Conservation (phyloP, 2,329 filamentous ascomycete species). For the Hypoxylon sp. region DNA sequence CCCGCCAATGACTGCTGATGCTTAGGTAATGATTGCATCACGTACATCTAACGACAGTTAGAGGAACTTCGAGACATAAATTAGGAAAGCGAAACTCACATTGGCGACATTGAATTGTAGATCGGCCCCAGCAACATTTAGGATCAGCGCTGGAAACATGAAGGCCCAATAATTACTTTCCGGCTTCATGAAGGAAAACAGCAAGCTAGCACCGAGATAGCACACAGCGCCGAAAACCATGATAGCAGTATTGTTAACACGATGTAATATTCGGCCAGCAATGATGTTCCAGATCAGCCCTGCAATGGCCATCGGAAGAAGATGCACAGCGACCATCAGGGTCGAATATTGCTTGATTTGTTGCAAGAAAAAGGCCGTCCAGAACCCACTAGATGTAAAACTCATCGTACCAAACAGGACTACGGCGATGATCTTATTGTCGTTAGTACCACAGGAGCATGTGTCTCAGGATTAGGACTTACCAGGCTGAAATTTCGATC, state of each 20-base stretch:
- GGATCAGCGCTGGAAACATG: constrained; percentile 71
- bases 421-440: constrained; percentile 65
- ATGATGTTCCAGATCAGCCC: constrained; percentile 75
- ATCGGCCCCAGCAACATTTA: constrained; percentile 76
- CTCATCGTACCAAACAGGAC: constrained; percentile 73
- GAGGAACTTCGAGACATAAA: constrained; percentile 12
- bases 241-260: constrained; percentile 74
- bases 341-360: constrained; percentile 66
- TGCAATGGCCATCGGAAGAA: constrained; percentile 76
- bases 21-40: constrained; percentile 74
- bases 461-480: constrained; percentile 43
- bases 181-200: constrained; percentile 70
- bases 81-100: constrained; percentile 57
- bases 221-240: constrained; percentile 63
- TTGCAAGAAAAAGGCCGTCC: constrained; percentile 76
- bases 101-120: constrained; percentile 80
- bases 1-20: constrained; percentile 77
- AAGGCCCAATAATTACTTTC: constrained; percentile 75
- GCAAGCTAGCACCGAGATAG: constrained; percentile 60
- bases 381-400: constrained; percentile 73
- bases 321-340: constrained; percentile 71
- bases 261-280: constrained; percentile 73
- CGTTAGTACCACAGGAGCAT: constrained; percentile 18
- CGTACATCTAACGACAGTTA: constrained; percentile 69
- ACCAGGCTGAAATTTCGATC: constrained; percentile 76